Conservation (phyloP, 225 moss, liverwort and hornwort genomes). For the Marchantia polymorpha region DNA sequence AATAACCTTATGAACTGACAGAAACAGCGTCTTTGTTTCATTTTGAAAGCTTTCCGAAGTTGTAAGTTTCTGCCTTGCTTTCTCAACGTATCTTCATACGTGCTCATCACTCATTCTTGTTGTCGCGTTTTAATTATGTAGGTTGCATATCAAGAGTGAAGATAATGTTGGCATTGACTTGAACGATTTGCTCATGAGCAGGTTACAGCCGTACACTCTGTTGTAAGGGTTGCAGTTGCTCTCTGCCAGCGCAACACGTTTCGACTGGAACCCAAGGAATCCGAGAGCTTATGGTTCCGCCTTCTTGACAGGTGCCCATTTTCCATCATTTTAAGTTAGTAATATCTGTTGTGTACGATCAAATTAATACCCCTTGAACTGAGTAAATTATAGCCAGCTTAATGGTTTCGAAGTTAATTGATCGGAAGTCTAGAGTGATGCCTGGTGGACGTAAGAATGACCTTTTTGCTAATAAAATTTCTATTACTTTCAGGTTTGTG, state of each 20-base stretch:
- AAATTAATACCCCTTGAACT: too few relatives aligned
- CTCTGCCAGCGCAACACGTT: slow-evolving; percentile 94
- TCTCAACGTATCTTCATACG: too few relatives aligned
- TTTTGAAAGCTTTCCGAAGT: too few relatives aligned
- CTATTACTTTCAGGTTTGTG: slow-evolving; percentile 41
- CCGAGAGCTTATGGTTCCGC: slow-evolving; percentile 90
- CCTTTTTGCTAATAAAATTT: neutral
- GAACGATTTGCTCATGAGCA: slow-evolving; percentile 27
- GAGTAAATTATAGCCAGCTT: neutral
- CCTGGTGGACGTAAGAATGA: neutral
- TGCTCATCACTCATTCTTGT: too few relatives aligned
- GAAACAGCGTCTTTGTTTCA: too few relatives aligned
- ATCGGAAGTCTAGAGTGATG: neutral
- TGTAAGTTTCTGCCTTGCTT: too few relatives aligned
- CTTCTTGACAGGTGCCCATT: slow-evolving; percentile 76
- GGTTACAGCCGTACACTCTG: slow-evolving; percentile 57
- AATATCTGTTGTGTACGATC: too few relatives aligned
- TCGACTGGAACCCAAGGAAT: slow-evolving; percentile 76
- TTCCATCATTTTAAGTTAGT: neutral
- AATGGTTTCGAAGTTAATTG: neutral
- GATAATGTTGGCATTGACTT: neutral
- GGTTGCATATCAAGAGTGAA: neutral
- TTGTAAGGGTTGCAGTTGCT: slow-evolving; percentile 64
- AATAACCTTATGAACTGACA: too few relatives aligned
- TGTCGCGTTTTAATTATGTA: too few relatives aligned